Conservation (phyloP, 768 basidiomycete genomes). For the Crucibulum laeve region DNA sequence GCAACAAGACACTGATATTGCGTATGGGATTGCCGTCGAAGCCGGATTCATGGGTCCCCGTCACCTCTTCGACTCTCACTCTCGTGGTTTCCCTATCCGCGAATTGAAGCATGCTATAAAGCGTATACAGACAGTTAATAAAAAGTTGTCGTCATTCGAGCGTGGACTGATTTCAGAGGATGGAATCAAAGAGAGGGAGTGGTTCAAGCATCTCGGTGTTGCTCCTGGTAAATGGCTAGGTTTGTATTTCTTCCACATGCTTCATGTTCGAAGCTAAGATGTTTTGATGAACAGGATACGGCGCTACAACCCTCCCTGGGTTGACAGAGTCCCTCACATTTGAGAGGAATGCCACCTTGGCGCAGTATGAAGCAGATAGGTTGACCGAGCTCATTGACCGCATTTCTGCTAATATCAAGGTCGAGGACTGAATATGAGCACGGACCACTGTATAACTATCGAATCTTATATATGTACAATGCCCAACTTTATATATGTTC, state of each 20-base stretch:
- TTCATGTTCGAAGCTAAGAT: neutral
- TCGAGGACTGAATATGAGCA: too few relatives aligned
- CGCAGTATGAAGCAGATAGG: constrained; percentile 55
- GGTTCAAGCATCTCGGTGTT: constrained; percentile 83
- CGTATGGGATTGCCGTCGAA: neutral
- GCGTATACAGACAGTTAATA: constrained; percentile 55
- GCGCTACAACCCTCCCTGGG: constrained; percentile 80
- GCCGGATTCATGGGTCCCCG: constrained; percentile 3
- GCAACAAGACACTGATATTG: neutral
- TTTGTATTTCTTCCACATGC: constrained; percentile 17
- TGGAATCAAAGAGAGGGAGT: constrained; percentile 77
- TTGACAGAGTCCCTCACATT: constrained; percentile 73
- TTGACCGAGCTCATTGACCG: constrained; percentile 33
- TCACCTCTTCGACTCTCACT: constrained; percentile 7
- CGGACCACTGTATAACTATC: too few relatives aligned
- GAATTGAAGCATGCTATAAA: constrained; percentile 53
- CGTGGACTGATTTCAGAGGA: constrained; percentile 74
- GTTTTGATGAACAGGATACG: constrained; percentile 50
- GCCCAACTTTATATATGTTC: neutral
- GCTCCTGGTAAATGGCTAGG: constrained; percentile 86
- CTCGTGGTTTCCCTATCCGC: constrained; percentile 26
- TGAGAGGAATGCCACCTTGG: constrained; percentile 60
- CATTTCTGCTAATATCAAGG: neutral
- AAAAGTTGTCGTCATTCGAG: constrained; percentile 69
- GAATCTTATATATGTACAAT: too few relatives aligned